These are phyloP conservation scores for Hypocreales sp. DNA, from an alignment of 2,329 filamentous ascomycete species.

Conservation along the genomic window DNA sequence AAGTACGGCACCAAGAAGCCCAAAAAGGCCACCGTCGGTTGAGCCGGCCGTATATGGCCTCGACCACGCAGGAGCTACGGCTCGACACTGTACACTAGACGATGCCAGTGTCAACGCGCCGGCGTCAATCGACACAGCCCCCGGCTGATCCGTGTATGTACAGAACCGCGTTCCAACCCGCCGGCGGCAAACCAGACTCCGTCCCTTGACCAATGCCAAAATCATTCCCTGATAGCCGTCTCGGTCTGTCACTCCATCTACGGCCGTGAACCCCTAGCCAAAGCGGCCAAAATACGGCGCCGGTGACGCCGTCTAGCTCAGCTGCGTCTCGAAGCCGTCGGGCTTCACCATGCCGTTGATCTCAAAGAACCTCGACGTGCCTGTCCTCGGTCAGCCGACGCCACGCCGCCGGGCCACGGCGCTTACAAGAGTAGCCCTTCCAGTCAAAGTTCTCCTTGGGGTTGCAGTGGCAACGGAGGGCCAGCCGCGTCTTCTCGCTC, in stretches of 20 bases:
- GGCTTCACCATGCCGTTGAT: constrained; percentile 71
- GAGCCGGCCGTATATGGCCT: too few relatives aligned
- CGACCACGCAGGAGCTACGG: too few relatives aligned
- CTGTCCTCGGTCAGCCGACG: constrained; percentile 7
- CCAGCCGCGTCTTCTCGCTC: constrained; percentile 65
- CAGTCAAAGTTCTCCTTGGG: constrained; percentile 97
- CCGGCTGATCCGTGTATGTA: too few relatives aligned
- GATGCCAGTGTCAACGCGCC: too few relatives aligned
- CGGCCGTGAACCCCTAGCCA: background rate
- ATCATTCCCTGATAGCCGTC: too few relatives aligned
- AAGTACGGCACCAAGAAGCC: constrained; percentile 99
- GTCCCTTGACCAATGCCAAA: too few relatives aligned
- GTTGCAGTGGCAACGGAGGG: constrained; percentile 88
- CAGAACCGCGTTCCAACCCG: too few relatives aligned
- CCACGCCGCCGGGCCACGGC: too few relatives aligned
- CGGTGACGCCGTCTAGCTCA: constrained; percentile 22
- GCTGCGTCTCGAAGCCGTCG: constrained; percentile 64
- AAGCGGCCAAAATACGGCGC: background rate
- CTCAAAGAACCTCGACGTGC: constrained; percentile 71
- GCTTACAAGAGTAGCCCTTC: constrained; percentile 93
- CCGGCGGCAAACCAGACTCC: too few relatives aligned
- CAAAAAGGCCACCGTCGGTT: constrained; percentile 55
- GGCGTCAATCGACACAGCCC: too few relatives aligned
- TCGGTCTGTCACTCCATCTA: too few relatives aligned
- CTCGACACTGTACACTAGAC: too few relatives aligned